These are phyloP conservation scores for Falciphora oryzae DNA, from an alignment of 2,329 filamentous ascomycete genomes.

Conservation along the genomic window DNA sequence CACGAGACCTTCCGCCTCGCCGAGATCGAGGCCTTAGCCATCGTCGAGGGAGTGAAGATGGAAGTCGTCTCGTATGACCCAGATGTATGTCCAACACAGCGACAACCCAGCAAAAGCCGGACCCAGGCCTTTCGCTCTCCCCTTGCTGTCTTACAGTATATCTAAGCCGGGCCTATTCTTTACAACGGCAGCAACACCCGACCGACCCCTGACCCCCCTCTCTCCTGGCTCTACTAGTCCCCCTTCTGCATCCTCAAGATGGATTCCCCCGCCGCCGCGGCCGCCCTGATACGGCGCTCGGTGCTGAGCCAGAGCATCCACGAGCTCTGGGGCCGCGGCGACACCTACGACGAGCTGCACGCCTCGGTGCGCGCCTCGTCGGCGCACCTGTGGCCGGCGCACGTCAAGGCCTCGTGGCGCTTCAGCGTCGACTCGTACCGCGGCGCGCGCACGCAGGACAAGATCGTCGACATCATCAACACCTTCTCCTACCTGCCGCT, in stretches of 20 bases:
- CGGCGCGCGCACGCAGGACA: constrained; percentile 56
- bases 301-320: constrained; percentile 80
- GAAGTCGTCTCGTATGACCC: constrained; percentile 70
- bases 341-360: constrained; percentile 64
- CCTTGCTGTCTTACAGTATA: not conserved
- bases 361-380: constrained; percentile 54
- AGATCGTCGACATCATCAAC: constrained; percentile 73
- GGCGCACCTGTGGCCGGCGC: constrained; percentile 59
- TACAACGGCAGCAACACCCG: not conserved
- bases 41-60: constrained; percentile 59
- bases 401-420: constrained; percentile 65
- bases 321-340: constrained; percentile 78
- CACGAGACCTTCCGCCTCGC: constrained; percentile 88
- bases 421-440: constrained; percentile 82
- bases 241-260: constrained; percentile 79
- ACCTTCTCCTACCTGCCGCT: constrained; percentile 75
- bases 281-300: constrained; percentile 64
- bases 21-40: constrained; percentile 76
- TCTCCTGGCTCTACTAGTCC: constrained; percentile 46
- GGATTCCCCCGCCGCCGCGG: constrained; percentile 58
- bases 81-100: constrained; percentile 50
- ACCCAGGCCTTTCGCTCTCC: too few species aligned
- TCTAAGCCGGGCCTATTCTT: not conserved
- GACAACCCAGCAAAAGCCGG: too few species aligned
- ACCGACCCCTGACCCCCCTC: not conserved